A percentile compares a stretch with the other conserved stretches of the same genome.
These are phyloP conservation scores for Microstegium vimineum DNA, from an alignment of 176 grass and related monocot genomes.

Conservation along the genomic window DNA sequence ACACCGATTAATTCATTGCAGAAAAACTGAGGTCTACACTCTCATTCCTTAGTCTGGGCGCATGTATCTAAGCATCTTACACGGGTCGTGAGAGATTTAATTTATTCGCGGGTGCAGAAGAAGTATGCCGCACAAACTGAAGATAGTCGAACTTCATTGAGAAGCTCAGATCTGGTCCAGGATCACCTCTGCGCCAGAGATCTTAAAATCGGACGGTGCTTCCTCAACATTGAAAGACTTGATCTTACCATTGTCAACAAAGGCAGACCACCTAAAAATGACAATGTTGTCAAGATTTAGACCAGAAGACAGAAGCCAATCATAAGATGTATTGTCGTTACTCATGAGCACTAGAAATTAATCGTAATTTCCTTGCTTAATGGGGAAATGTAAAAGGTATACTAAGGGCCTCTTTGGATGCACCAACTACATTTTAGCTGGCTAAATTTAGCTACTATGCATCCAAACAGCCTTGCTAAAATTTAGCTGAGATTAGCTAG, in stretches of 20 bases:
- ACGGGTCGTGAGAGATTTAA: neutral
- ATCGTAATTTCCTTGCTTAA: neutral
- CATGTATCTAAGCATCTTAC: neutral
- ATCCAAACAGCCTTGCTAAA: too few relatives aligned
- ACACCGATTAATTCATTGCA: neutral
- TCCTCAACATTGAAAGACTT: constrained; percentile 86
- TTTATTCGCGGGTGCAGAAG: constrained; percentile 15
- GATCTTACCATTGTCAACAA: constrained; percentile 82
- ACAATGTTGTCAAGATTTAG: neutral
- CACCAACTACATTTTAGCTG: too few relatives aligned
- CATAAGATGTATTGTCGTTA: neutral
- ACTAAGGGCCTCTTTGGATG: too few relatives aligned
- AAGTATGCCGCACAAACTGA: neutral
- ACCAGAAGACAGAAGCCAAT: neutral
- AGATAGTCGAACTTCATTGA: neutral
- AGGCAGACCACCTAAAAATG: constrained; percentile 81
- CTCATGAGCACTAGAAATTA: neutral
- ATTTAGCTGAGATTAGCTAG: too few relatives aligned
- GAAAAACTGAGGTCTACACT: neutral
- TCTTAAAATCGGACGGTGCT: constrained; percentile 78
- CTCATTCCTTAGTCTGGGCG: neutral
- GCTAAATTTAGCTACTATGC: too few relatives aligned
- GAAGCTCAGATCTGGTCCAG: constrained; percentile 70
- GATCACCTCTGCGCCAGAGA: constrained; percentile 84
- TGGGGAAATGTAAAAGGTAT: neutral